Conservation (phyloP, 2,329 filamentous ascomycete species). For the Clonostachys byssicola region DNA sequence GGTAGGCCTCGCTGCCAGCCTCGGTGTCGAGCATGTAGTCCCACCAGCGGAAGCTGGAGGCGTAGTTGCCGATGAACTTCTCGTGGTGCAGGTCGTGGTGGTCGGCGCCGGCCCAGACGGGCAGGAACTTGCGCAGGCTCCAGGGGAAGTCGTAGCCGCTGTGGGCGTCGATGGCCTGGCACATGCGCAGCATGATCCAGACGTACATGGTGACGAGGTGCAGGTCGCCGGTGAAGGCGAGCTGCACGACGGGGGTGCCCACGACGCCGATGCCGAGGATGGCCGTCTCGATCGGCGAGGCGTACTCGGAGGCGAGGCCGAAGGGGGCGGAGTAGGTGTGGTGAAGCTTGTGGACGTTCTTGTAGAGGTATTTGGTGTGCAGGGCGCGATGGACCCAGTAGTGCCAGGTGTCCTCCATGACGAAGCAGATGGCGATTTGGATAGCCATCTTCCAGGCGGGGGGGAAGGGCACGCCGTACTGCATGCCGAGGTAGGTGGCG, state of each 20-base stretch:
- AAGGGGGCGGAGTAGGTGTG: slow-evolving; percentile 98
- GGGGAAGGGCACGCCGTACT: slow-evolving; percentile 87
- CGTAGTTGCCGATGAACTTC: slow-evolving; percentile 97
- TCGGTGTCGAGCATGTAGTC: slow-evolving; percentile 93
- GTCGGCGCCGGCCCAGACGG: slow-evolving; percentile 95
- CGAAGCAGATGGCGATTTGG: slow-evolving; percentile 91
- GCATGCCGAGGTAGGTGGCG: slow-evolving; percentile 87
- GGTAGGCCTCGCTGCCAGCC: slow-evolving; percentile 80
- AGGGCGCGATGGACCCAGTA: slow-evolving; percentile 93
- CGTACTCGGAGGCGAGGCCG: slow-evolving; percentile 93
- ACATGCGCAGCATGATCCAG: slow-evolving; percentile 89
- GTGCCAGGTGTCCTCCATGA: slow-evolving; percentile 96
- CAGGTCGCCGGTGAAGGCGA: slow-evolving; percentile 75
- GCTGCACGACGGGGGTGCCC: slow-evolving; percentile 78
- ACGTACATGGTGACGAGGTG: slow-evolving; percentile 97
- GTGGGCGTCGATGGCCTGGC: slow-evolving; percentile 97
- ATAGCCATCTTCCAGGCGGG: slow-evolving; percentile 79
- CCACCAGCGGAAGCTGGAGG: slow-evolving; percentile 99
- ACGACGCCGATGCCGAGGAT: slow-evolving; percentile 86
- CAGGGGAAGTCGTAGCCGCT: slow-evolving; percentile 98
- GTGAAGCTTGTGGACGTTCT: slow-evolving; percentile 96
- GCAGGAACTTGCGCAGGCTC: slow-evolving; percentile 91
- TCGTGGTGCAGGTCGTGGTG: slow-evolving; percentile 98
- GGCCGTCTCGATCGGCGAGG: slow-evolving; percentile 96
- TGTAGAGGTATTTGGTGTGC: slow-evolving; percentile 95